These are phyloP conservation scores for Furcasterigmium furcatum DNA, from an alignment of 2,329 filamentous ascomycete genomes.

Conservation along the genomic window DNA sequence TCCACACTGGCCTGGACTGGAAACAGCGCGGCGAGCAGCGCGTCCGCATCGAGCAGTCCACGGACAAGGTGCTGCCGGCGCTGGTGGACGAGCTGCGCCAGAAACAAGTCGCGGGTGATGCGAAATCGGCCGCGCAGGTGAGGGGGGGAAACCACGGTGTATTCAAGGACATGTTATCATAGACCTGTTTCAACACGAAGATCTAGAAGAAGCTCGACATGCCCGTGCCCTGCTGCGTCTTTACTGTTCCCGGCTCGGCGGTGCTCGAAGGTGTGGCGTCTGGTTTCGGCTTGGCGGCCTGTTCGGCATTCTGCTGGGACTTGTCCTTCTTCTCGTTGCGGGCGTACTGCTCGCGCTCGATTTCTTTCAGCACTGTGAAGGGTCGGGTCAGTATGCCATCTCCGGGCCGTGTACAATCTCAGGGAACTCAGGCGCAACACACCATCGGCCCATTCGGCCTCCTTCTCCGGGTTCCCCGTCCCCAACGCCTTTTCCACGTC, in stretches of 20 bases:
- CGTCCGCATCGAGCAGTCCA: slow-evolving; percentile 55
- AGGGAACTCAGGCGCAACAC: slow-evolving; percentile 21
- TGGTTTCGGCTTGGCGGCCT: not conserved
- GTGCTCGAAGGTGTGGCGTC: slow-evolving; percentile 12
- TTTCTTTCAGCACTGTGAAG: slow-evolving; percentile 56
- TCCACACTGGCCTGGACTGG: slow-evolving; percentile 58
- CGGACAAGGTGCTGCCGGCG: slow-evolving; percentile 53
- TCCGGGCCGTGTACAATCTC: too few relatives aligned
- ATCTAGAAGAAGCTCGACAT: slow-evolving; percentile 50
- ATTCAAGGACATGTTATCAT: slow-evolving; percentile 62
- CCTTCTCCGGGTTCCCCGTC: slow-evolving; percentile 69
- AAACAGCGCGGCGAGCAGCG: slow-evolving; percentile 47
- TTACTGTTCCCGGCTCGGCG: slow-evolving; percentile 18
- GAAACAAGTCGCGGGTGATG: slow-evolving; percentile 6
- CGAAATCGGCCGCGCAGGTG: not conserved
- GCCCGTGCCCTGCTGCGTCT: slow-evolving; percentile 14
- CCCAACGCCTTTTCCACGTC: slow-evolving; percentile 83
- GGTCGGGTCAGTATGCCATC: slow-evolving; percentile 14
- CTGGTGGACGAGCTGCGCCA: slow-evolving; percentile 49
- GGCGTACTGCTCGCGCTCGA: slow-evolving; percentile 59
- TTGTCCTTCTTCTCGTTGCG: slow-evolving; percentile 44
- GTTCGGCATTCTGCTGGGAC: slow-evolving; percentile 11
- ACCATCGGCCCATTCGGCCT: slow-evolving; percentile 88
- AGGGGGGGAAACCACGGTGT: slow-evolving; percentile 21
- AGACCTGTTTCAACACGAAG: slow-evolving; percentile 16